phyloP scores from a whole-genome alignment of 108 stramenopile species.

The Nannochloropsis gaditana region DNA sequence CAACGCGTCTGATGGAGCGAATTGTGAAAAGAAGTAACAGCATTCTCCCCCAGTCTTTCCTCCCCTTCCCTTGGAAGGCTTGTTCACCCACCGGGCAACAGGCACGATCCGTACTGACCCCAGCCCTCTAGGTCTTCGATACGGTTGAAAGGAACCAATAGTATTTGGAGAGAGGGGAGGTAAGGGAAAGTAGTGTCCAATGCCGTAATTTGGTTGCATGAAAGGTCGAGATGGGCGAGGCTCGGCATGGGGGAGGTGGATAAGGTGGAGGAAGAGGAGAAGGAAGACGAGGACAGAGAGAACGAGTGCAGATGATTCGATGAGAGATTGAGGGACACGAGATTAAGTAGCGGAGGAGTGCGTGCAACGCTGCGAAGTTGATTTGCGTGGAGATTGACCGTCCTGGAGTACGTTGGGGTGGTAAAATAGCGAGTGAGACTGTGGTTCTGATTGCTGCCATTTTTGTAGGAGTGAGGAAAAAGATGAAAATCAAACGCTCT shows the following conservation, averaged over 20 bases:
- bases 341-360: not conserved
- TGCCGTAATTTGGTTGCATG: not conserved
- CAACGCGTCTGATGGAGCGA: not conserved
- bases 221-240: not conserved
- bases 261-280: not conserved
- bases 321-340: not conserved
- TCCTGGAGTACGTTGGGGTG: not conserved
- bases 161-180: not conserved
- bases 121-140: not conserved
- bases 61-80: not conserved
- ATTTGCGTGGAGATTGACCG: constrained; percentile 2
- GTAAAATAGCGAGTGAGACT: too few species aligned
- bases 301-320: not conserved
- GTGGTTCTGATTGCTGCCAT: too few species aligned
- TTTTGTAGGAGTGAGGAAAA: too few species aligned
- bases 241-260: not conserved
- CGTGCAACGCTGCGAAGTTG: not conserved
- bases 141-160: not conserved
- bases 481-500: too few species aligned
- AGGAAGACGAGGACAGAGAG: not conserved
- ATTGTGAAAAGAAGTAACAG: not conserved
- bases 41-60: not conserved
- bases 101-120: not conserved
- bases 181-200: not conserved
- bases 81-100: not conserved